Conservation (phyloP, 306 rosid species). For the Albizia julibrissin region DNA sequence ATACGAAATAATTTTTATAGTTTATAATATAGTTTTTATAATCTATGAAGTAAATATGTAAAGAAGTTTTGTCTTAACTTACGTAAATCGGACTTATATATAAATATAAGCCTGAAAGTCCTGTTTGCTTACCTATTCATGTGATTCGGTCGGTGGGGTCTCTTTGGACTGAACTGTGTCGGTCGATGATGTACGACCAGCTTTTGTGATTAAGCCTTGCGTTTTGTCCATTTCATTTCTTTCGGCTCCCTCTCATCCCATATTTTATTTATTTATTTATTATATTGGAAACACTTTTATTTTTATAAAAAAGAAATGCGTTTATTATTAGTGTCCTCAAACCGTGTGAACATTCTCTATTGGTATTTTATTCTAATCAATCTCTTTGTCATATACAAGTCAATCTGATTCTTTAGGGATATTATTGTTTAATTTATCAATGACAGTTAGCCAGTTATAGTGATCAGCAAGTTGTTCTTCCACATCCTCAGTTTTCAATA, state of each 20-base stretch:
- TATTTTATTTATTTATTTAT: too few relatives aligned
- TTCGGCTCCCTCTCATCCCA: background rate
- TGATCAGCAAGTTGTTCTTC: background rate
- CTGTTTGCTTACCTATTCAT: background rate
- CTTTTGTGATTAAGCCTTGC: background rate
- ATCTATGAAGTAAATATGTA: too few relatives aligned
- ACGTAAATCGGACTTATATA: too few relatives aligned
- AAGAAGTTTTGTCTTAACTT: too few relatives aligned
- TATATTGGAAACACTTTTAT: too few relatives aligned
- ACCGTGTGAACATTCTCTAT: background rate
- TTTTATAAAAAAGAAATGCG: too few relatives aligned
- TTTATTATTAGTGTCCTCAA: background rate
- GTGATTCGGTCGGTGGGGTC: slow-evolving; percentile 7
- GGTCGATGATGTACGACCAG: slow-evolving; percentile 18
- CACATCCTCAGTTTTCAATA: background rate
- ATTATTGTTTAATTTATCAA: background rate
- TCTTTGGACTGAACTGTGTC: background rate
- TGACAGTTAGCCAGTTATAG: background rate
- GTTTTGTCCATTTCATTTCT: slow-evolving; percentile 11
- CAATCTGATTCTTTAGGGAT: background rate
- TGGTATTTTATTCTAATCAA: background rate
- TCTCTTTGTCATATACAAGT: background rate
- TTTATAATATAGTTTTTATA: too few relatives aligned
- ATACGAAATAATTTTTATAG: too few relatives aligned
- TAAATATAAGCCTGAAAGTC: too few relatives aligned